phyloP scores from a whole-genome alignment of 768 basidiomycete genomes.

The Hypholoma fasciculare region DNA sequence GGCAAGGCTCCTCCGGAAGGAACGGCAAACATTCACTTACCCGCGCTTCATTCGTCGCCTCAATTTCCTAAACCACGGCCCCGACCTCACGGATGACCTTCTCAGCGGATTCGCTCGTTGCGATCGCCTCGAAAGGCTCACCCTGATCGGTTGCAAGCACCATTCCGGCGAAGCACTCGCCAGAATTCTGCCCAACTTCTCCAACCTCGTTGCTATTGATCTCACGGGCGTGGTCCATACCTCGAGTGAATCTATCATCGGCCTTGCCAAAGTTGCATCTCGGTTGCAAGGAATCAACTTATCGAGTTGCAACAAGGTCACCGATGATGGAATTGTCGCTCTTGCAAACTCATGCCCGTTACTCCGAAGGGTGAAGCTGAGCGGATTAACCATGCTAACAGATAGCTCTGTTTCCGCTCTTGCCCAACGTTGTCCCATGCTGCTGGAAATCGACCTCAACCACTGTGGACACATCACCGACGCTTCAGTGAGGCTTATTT shows the following conservation, averaged over 20 bases:
- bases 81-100: slow-evolving; percentile 71
- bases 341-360: slow-evolving; percentile 74
- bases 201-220: slow-evolving; percentile 85
- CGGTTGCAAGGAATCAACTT: slow-evolving; percentile 93
- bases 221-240: slow-evolving; percentile 71
- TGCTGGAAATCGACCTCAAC: slow-evolving; percentile 94
- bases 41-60: slow-evolving; percentile 86
- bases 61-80: slow-evolving; percentile 77
- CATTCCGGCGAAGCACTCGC: slow-evolving; percentile 66
- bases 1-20: slow-evolving; percentile 63
- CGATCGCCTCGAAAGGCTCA: slow-evolving; percentile 83
- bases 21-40: slow-evolving; percentile 83
- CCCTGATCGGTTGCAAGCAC: slow-evolving; percentile 75
- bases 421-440: slow-evolving; percentile 75
- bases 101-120: slow-evolving; percentile 73
- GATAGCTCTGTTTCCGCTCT: slow-evolving; percentile 76
- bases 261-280: slow-evolving; percentile 67
- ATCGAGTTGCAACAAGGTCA: slow-evolving; percentile 76
- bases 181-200: slow-evolving; percentile 64
- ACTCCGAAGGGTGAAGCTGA: slow-evolving; percentile 89
- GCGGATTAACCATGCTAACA: slow-evolving; percentile 72
- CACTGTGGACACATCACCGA: slow-evolving; percentile 80
- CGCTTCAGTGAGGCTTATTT: slow-evolving; percentile 76
- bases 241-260: slow-evolving; percentile 69
- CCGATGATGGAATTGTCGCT: slow-evolving; percentile 74